These are phyloP conservation scores for Thelephora ganbajun DNA, from an alignment of 768 basidiomycete species.

Conservation along the genomic window DNA sequence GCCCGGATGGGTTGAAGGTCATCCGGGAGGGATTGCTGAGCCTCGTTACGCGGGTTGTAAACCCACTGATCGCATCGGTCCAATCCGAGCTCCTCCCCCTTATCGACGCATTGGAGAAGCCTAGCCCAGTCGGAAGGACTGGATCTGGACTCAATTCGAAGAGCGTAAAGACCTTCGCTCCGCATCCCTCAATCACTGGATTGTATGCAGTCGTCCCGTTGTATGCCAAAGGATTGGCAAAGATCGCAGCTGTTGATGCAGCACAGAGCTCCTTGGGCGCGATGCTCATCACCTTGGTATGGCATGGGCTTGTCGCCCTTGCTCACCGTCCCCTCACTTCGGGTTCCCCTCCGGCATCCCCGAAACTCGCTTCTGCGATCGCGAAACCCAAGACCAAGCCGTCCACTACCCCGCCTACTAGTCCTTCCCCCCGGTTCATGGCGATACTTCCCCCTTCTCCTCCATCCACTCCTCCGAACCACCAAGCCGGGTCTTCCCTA, in stretches of 20 bases:
- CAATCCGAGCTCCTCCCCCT: slow-evolving; percentile 47
- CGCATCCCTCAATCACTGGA: slow-evolving; percentile 46
- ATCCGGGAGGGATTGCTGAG: slow-evolving; percentile 63
- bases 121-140: slow-evolving; percentile 14
- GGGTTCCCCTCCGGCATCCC: slow-evolving; percentile 27
- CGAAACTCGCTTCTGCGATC: slow-evolving; percentile 12
- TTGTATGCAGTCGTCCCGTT: slow-evolving; percentile 48
- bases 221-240: slow-evolving; percentile 41
- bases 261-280: slow-evolving; percentile 54
- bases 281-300: slow-evolving; percentile 58
- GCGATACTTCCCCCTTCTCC: slow-evolving; percentile 56
- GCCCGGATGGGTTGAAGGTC: slow-evolving; percentile 54
- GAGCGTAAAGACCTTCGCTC: slow-evolving; percentile 6
- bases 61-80: slow-evolving; percentile 48
- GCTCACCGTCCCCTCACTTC: slow-evolving; percentile 37
- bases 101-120: slow-evolving; percentile 45
- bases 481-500: slow-evolving; percentile 21
- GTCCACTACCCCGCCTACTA: slow-evolving; percentile 30
- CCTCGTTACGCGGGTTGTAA: slow-evolving; percentile 48
- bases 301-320: slow-evolving; percentile 62
- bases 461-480: slow-evolving; percentile 44
- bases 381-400: slow-evolving; percentile 21
- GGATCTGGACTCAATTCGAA: slow-evolving; percentile 3
- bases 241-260: slow-evolving; percentile 37
- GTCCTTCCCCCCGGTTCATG: slow-evolving; percentile 43